Percentiles rank a stretch among this genome's conserved stretches.
phyloP scores from a whole-genome alignment of 306 rosid species.

The Ziziphus jujuba region DNA sequence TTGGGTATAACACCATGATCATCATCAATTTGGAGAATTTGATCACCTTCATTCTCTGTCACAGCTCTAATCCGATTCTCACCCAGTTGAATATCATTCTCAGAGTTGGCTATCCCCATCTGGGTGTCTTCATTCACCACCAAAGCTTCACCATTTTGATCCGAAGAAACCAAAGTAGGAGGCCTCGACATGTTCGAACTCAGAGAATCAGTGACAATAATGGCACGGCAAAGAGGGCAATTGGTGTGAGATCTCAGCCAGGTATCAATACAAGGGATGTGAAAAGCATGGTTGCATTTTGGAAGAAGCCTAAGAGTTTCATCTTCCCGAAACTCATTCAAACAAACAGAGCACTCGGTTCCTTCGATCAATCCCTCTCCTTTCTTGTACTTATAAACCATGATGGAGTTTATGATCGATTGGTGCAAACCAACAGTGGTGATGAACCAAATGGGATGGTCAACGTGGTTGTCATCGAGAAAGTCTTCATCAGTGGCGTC shows the following conservation, averaged over 20 bases:
- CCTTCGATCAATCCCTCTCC: conserved; percentile 69
- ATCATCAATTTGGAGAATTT: conserved; percentile 22
- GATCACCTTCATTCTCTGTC: conserved; percentile 37
- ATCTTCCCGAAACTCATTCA: conserved; percentile 58
- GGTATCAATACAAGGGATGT: conserved; percentile 59
- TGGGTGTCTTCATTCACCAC: conserved; percentile 35
- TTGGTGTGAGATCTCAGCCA: conserved; percentile 76
- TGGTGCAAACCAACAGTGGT: conserved; percentile 64
- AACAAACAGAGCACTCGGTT: conserved; percentile 66
- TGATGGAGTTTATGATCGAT: conserved; percentile 60
- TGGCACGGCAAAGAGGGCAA: conserved; percentile 72
- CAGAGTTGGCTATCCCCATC: conserved; percentile 26
- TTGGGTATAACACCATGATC: conserved; percentile 10
- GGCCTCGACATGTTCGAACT: conserved; percentile 15
- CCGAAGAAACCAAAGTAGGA: conserved; percentile 15
- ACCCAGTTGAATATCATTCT: conserved; percentile 23
- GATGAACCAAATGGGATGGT: conserved; percentile 72
- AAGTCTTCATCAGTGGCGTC: conserved; percentile 36
- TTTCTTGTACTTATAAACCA: conserved; percentile 46
- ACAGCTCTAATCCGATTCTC: conserved; percentile 23
- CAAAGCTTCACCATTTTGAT: conserved; percentile 23
- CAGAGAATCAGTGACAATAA: conserved; percentile 30
- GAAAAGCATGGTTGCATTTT: conserved; percentile 74
- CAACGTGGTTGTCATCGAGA: conserved; percentile 46
- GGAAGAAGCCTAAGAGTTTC: conserved; percentile 62